phyloP scores from a whole-genome alignment of 441 rosid species.

The Oxalis stricta region DNA sequence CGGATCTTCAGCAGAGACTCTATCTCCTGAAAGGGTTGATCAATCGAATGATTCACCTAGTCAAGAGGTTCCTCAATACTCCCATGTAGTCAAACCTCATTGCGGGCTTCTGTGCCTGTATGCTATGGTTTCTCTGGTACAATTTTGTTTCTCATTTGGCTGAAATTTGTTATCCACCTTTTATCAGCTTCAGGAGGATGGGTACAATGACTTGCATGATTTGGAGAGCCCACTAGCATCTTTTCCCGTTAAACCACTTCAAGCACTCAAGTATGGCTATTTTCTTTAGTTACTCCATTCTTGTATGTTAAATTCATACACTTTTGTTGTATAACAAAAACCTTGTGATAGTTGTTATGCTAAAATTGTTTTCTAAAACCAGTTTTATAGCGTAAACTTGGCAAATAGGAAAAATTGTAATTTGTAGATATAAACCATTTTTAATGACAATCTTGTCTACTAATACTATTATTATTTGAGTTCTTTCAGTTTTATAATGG shows the following conservation, averaged over 20 bases:
- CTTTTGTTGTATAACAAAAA: neutral
- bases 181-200: constrained; percentile 53
- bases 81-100: constrained; percentile 11
- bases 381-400: no score
- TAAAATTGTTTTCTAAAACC: no score
- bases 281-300: constrained; percentile 5
- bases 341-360: no score
- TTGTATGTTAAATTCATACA: neutral
- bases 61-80: constrained; percentile 35
- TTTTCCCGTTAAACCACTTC: constrained; percentile 80
- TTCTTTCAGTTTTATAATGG: constrained; percentile 7
- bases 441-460: no score
- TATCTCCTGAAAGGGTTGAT: constrained; percentile 33
- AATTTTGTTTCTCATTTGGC: constrained; percentile 3
- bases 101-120: neutral
- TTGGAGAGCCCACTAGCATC: constrained; percentile 66
- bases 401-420: neutral
- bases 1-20: constrained; percentile 20
- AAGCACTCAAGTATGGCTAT: constrained; percentile 62
- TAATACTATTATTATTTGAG: neutral
- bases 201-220: constrained; percentile 45
- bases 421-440: no score
- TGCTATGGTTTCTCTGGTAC: neutral
- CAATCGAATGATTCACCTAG: constrained; percentile 35
- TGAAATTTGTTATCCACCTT: constrained; percentile 6